These are phyloP conservation scores for Cyberlindnera americana DNA, from an alignment of 805 yeast genomes.

Conservation along the genomic window DNA sequence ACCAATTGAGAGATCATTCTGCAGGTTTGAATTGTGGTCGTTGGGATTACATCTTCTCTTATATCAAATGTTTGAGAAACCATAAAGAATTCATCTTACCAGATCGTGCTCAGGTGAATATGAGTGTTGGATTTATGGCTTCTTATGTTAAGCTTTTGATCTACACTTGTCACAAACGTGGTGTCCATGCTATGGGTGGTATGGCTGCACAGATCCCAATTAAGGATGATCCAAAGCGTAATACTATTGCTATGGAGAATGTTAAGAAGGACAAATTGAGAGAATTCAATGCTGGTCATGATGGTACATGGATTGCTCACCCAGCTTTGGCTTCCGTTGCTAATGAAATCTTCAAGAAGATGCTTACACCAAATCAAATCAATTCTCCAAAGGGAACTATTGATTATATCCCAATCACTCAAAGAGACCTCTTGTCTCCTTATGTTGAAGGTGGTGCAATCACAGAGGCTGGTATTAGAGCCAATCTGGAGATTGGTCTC, in stretches of 20 bases:
- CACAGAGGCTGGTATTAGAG: slow-evolving; percentile 66
- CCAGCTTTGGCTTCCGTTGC: slow-evolving; percentile 79
- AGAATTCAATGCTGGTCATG: slow-evolving; percentile 76
- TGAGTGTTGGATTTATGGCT: slow-evolving; percentile 80
- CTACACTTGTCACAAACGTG: slow-evolving; percentile 70
- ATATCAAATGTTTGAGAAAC: slow-evolving; percentile 71
- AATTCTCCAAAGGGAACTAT: slow-evolving; percentile 30
- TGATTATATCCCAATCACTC: slow-evolving; percentile 38
- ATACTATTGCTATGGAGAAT: slow-evolving; percentile 63
- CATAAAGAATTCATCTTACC: slow-evolving; percentile 65
- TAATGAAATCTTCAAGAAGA: slow-evolving; percentile 65
- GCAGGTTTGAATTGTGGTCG: slow-evolving; percentile 86
- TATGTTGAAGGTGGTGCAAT: slow-evolving; percentile 60
- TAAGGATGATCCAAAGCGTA: slow-evolving; percentile 62
- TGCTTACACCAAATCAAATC: slow-evolving; percentile 83
- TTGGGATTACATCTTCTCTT: slow-evolving; percentile 85
- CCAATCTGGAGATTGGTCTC: slow-evolving; percentile 71
- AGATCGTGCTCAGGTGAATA: slow-evolving; percentile 73
- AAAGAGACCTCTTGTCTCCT: slow-evolving; percentile 37
- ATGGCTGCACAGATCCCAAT: slow-evolving; percentile 89
- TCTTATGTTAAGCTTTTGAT: slow-evolving; percentile 73
- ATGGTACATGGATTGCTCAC: slow-evolving; percentile 88
- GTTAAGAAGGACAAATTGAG: slow-evolving; percentile 73
- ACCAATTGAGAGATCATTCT: slow-evolving; percentile 71
- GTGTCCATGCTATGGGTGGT: slow-evolving; percentile 87